phyloP scores from a whole-genome alignment of 2,329 filamentous ascomycete genomes.

The Cladorrhinum sp. region DNA sequence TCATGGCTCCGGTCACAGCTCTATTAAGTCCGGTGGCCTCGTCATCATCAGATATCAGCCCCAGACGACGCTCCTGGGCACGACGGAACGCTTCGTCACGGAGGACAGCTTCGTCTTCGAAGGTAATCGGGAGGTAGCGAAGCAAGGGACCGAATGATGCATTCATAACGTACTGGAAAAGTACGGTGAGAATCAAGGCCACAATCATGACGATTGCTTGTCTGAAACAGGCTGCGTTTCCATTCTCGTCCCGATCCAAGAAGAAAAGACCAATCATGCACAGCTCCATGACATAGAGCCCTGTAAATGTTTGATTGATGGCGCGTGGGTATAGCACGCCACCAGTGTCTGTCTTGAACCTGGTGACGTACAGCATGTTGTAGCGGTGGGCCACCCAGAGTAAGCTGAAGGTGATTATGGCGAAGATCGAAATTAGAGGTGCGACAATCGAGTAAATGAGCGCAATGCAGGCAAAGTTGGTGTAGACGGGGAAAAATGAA shows the following conservation, averaged over 20 bases:
- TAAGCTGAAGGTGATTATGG: conserved; percentile 84
- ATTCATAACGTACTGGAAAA: conserved; percentile 82
- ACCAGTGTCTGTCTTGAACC: conserved; percentile 86
- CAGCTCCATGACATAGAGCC: conserved; percentile 91
- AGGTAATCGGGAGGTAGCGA: conserved; percentile 85
- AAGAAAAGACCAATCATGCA: conserved; percentile 89
- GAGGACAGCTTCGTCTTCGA: conserved; percentile 92
- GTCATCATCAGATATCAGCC: conserved; percentile 53
- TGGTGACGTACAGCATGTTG: conserved; percentile 90
- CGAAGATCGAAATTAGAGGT: conserved; percentile 88
- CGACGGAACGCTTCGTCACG: conserved; percentile 85
- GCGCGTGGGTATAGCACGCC: conserved; percentile 88
- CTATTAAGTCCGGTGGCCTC: conserved; percentile 31
- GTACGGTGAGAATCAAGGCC: conserved; percentile 62
- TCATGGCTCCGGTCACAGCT: conserved; percentile 12
- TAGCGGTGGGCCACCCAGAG: conserved; percentile 97
- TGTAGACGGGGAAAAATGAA: conserved; percentile 91
- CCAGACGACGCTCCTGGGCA: conserved; percentile 69
- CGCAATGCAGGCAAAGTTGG: conserved; percentile 91
- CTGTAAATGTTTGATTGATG: conserved; percentile 93
- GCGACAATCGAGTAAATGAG: conserved; percentile 86
- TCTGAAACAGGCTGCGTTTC: conserved; percentile 58
- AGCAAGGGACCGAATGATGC: conserved; percentile 80
- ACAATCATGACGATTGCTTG: conserved; percentile 87
- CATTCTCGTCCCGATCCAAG: conserved; percentile 59